Base-by-base conservation (phyloP, 2,329 filamentous ascomycete species). In the Penicillium sp. region DNA sequence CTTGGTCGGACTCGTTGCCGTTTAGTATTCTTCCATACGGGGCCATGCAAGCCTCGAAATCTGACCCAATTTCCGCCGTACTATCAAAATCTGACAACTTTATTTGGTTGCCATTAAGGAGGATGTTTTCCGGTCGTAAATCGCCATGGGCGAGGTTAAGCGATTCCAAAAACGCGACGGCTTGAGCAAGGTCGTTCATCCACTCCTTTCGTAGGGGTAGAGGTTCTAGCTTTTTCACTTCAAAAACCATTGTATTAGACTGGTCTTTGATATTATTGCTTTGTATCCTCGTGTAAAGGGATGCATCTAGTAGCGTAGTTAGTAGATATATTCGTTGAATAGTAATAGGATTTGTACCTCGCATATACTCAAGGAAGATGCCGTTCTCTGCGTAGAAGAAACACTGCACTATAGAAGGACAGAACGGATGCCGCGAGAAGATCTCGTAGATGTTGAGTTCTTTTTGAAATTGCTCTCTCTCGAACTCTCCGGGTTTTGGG, bases 141-240 rank as follows among this genome's bases (percentile, higher is more conserved):
- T 69, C 62, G 35, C 62, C 61, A 53, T 70, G 58, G 1, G 63
- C 60, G 38, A 69, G 64, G 18, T 63, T 58, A n/a, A 68, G 56
- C 0, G 62, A 66, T 56, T 66, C 65, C 0, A 69, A 45, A 42
- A 67, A 67, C 51, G 64, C 61, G 41, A 66, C 57, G 9, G 57
- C 65, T 53, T 62, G 58, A 40, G 64, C 53, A 25, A 69, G 60
- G 24, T 66, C 53, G 31, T 64, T 66, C 58, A 67, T 67, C 66
- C 59, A 70, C 54, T 57, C 41, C 18, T 59, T 62, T 52, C 60
- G 56, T 32, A 66, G 52, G 15, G 31, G 6, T n/a, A 66, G 43
- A 37, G 59, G 58, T 44, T 66, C 64, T 13, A 66, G 15, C 24
- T 53, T 65, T 15, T 63, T 23, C 8, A 66, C 64, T 47, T 45